phyloP scores from a whole-genome alignment of 164 flowering plant species.

The Chimonanthus praecox region DNA sequence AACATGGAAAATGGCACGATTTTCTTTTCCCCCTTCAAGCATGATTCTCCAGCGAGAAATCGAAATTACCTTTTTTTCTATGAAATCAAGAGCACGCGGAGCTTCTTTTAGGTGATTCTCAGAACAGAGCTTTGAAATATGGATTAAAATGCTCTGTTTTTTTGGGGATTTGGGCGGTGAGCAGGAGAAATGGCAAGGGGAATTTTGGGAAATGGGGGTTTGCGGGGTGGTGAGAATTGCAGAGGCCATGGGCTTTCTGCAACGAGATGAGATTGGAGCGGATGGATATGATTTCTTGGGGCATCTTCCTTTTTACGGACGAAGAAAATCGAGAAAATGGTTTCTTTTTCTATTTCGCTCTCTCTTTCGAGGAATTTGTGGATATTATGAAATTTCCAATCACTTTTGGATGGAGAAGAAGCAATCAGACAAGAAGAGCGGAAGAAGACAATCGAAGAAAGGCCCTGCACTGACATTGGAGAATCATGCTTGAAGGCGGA shows the following conservation, averaged over 20 bases:
- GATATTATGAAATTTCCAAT: neutral
- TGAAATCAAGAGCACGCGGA: constrained; percentile 3
- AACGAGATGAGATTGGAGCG: neutral
- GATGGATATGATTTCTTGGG: neutral
- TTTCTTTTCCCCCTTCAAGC: no score
- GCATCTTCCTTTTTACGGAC: neutral
- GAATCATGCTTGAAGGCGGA: no score
- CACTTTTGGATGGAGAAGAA: neutral
- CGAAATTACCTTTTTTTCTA: neutral
- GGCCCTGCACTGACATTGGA: no score
- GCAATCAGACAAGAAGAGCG: neutral
- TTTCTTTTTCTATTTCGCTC: neutral
- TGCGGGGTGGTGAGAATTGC: constrained; percentile 10
- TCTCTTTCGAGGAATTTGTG: neutral
- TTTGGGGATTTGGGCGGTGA: neutral
- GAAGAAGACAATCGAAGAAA: no score
- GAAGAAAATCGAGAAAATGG: neutral
- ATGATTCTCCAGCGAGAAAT: no score
- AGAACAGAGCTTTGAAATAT: constrained; percentile 6
- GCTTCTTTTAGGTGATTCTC: constrained; percentile 11
- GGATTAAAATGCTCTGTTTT: neutral
- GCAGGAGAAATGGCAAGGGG: neutral
- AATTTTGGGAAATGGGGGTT: neutral
- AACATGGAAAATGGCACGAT: no score
- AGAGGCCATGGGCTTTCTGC: constrained; percentile 11